Evolutionary conservation across 192 early-diverging fungal genomes (phyloP).

Genomic region (Gaertneriomyces semiglobifer): DNA sequence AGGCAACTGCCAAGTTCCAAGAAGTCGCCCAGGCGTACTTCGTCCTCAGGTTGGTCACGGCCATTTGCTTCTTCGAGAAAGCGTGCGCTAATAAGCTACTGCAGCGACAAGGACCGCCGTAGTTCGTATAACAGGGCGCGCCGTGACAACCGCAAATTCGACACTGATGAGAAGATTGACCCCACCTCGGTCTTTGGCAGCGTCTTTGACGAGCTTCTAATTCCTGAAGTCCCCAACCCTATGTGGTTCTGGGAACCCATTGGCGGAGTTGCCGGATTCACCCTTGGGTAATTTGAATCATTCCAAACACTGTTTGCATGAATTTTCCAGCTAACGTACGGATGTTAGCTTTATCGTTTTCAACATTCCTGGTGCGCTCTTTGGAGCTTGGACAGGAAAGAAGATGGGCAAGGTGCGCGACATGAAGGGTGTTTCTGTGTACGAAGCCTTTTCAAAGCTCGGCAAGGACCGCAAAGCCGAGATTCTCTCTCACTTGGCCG

Average conservation of each 20-base stretch:
- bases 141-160: constrained; percentile 11
- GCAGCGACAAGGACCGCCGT: constrained; percentile 40
- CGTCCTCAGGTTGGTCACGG: constrained; percentile 51
- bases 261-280: constrained; percentile 65
- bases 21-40: constrained; percentile 77
- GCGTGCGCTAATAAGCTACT: background rate
- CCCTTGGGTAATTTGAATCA: constrained; percentile 52
- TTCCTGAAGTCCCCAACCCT: constrained; percentile 59
- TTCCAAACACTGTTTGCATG: background rate
- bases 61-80: background rate
- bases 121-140: constrained; percentile 33
- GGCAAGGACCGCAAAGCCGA: constrained; percentile 33
- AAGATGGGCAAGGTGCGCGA: constrained; percentile 46
- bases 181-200: constrained; percentile 67
- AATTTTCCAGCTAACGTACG: background rate
- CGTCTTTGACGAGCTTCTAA: constrained; percentile 80
- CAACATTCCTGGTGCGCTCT: constrained; percentile 50
- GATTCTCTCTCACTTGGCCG: constrained; percentile 28
- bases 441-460: constrained; percentile 46
- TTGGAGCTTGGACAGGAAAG: constrained; percentile 42
- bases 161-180: constrained; percentile 40
- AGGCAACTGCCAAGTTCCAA: constrained; percentile 66
- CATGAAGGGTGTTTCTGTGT: constrained; percentile 45
- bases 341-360: constrained; percentile 37
- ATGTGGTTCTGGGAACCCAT: constrained; percentile 62